A percentile compares a stretch with the other conserved stretches of the same genome.
Evolutionary conservation across 306 rosid genomes (phyloP).

Genomic region (Carpinus fangiana): DNA sequence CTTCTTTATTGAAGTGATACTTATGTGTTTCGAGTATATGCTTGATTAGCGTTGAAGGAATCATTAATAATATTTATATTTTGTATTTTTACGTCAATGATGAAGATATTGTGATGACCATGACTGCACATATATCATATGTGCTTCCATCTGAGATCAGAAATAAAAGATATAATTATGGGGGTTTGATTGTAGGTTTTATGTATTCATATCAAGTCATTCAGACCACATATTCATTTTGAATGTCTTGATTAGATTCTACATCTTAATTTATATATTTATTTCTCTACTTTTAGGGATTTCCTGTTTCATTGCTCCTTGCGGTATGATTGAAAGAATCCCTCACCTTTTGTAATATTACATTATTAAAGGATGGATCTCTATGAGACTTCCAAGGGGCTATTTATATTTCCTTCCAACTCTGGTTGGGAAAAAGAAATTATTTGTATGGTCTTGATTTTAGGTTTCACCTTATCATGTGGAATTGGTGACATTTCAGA

Average conservation of each 20-base stretch:
- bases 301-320: not conserved
- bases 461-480: not conserved
- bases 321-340: not conserved
- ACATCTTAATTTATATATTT: not conserved
- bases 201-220: not conserved
- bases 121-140: not conserved
- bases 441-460: not conserved
- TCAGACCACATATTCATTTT: not conserved
- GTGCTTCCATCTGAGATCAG: not conserved
- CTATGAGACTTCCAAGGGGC: not conserved
- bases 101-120: slow-evolving; percentile 15
- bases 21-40: slow-evolving; percentile 9
- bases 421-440: not conserved
- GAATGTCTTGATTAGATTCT: not conserved
- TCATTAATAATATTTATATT: slow-evolving; percentile 17
- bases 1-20: not conserved
- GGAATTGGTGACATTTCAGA: not conserved
- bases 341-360: not conserved
- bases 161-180: not conserved
- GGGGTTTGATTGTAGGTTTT: not conserved
- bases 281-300: not conserved
- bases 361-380: not conserved
- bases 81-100: slow-evolving; percentile 7
- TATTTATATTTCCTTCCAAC: not conserved
- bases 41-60: slow-evolving; percentile 1